Base-by-base conservation (phyloP, 2,329 filamentous ascomycete species). In the Dactylellina leptospora region DNA sequence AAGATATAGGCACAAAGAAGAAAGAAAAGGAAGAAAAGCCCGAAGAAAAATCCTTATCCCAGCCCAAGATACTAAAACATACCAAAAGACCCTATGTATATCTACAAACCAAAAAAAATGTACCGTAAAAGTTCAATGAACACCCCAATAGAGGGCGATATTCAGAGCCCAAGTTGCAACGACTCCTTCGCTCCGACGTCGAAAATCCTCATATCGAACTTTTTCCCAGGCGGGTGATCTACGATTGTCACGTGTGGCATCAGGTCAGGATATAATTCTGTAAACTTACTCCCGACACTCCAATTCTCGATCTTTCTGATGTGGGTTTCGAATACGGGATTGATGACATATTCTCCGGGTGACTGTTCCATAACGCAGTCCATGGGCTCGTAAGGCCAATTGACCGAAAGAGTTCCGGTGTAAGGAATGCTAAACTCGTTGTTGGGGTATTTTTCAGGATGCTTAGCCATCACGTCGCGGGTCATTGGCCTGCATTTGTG, bases 251-350 rank as follows among this genome's bases (percentile, higher is more conserved):
- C 59, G 28, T 72, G 68, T 4, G 53, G 53, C 25, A 76, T 80
- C 69, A 90, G 78, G 6, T 78, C 78, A 0, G 91, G 91, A 76
- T 89, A 91, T 0, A 84, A 82, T 72, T 84, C 83, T 20, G 84
- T 84, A 79, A 95, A 95, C 1, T 83, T 82, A 3, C 85, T 84
- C 0, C 92, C 92, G 1, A 96, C 78, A 68, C 86, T 89, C 92
- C 93, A 97, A 77, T 96, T 96, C 69, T 88, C 85, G 38, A 92
- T 78, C 44, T 90, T 84, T 2, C 89, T 81, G 51, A 96, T 78
- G 78, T 97, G 92, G 36, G 87, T 83, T 80, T 96, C 91, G 78
- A 96, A 96, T 0, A 91, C 90, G 0, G 92, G 92, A 74, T 95
- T 96, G 74, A 96, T 91, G 74, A 90, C 84, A 70, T 92, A 82